Conservation (phyloP, 176 grass and related monocot species). For the Aechmea fasciata region DNA sequence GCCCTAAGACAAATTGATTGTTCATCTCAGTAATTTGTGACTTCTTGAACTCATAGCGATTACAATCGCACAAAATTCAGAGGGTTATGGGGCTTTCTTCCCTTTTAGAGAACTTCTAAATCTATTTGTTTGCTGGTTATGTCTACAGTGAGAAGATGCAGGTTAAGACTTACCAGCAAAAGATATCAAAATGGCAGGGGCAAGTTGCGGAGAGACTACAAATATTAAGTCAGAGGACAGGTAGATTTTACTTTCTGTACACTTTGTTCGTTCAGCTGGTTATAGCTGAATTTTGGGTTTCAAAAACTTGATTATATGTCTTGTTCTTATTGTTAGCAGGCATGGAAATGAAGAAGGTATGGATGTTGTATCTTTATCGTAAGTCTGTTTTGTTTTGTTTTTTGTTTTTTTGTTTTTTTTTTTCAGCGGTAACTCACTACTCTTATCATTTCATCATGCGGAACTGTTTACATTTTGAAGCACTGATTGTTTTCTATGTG, state of each 20-base stretch:
- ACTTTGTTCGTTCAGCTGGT: background rate
- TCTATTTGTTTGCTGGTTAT: background rate
- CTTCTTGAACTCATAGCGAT: no score
- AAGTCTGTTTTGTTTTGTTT: background rate
- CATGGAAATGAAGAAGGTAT: slow-evolving; percentile 31
- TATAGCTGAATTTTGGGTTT: background rate
- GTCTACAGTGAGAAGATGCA: slow-evolving; percentile 60
- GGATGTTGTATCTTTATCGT: background rate
- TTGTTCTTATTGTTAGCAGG: background rate
- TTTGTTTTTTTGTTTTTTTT: background rate
- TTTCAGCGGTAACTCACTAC: background rate
- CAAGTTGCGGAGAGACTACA: slow-evolving; percentile 69
- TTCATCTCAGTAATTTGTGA: no score
- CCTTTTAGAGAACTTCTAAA: background rate
- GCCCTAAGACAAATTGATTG: no score
- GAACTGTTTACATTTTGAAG: background rate
- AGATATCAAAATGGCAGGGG: slow-evolving; percentile 80
- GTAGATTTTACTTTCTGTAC: background rate
- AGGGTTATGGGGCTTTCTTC: background rate
- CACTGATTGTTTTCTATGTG: background rate
- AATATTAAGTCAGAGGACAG: slow-evolving; percentile 57
- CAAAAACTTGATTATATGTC: background rate
- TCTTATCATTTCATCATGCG: background rate
- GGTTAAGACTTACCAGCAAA: slow-evolving; percentile 75
- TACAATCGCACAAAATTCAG: no score